A percentile compares a stretch with the other conserved stretches of the same genome.
Evolutionary conservation across 768 basidiomycete species (phyloP).

Genomic region (Mycena filopes): DNA sequence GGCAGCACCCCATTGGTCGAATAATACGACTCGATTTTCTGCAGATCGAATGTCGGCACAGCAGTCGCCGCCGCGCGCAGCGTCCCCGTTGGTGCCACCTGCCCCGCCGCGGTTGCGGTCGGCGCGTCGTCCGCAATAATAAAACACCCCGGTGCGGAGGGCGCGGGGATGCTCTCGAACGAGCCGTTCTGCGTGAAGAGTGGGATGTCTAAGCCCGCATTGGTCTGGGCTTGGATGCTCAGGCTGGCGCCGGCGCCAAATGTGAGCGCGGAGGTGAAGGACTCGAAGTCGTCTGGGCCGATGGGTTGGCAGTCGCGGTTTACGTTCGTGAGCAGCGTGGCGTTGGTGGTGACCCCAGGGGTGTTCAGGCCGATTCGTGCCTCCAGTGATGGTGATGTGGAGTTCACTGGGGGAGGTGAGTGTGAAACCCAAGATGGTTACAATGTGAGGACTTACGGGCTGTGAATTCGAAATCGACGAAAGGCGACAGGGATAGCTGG

Average conservation of each 20-base stretch:
- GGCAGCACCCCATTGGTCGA: conserved; percentile 6
- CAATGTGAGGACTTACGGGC: too few relatives aligned
- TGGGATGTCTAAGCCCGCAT: accelerated
- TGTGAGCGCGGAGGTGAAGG: too few relatives aligned
- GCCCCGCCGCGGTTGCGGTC: background rate
- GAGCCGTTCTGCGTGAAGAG: conserved; percentile 10
- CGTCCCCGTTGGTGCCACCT: conserved; percentile 17
- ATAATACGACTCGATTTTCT: conserved; percentile 21
- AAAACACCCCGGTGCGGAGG: conserved; percentile 7
- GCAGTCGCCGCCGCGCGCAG: conserved; percentile 5
- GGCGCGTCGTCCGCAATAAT: conserved; percentile 13
- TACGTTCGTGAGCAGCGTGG: conserved; percentile 4
- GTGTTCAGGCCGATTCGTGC: conserved; percentile 10
- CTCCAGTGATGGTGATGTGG: too few relatives aligned
- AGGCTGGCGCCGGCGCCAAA: too few relatives aligned
- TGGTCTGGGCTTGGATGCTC: too few relatives aligned
- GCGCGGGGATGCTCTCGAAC: background rate
- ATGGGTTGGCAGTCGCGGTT: conserved; percentile 14
- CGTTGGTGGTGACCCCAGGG: conserved; percentile 7
- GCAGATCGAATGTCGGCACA: conserved; percentile 13
- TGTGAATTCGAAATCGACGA: conserved; percentile 14
- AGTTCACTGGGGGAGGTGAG: background rate
- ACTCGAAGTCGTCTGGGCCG: conserved; percentile 20
- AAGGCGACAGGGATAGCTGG: conserved; percentile 11
- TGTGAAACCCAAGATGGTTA: background rate